Conservation (phyloP, 2,329 filamentous ascomycete species). For the Magnaporthales sp. region DNA sequence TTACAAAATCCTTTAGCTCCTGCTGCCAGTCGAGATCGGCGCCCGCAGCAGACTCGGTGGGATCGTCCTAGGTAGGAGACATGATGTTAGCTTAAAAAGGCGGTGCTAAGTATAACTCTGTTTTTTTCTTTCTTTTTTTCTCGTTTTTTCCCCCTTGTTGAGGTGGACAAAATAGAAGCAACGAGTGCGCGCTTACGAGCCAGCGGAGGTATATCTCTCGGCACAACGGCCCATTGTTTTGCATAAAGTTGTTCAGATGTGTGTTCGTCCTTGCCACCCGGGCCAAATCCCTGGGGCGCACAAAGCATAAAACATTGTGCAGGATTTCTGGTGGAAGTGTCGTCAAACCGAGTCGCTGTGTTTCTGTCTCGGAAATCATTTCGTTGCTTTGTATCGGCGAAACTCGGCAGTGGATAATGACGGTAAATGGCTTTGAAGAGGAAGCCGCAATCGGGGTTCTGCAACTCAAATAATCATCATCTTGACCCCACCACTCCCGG, state of each 20-base stretch:
- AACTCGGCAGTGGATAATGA: neutral
- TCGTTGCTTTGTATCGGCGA: neutral
- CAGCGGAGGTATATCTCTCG: constrained; percentile 51
- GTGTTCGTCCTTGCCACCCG: constrained; percentile 42
- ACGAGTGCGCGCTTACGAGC: constrained; percentile 32
- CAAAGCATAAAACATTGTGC: constrained; percentile 48
- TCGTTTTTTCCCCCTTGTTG: neutral
- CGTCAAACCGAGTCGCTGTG: constrained; percentile 15
- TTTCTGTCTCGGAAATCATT: neutral
- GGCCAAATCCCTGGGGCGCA: constrained; percentile 48
- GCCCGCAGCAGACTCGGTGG: neutral
- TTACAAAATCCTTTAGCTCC: constrained; percentile 33
- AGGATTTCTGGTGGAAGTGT: constrained; percentile 54
- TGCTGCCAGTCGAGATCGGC: constrained; percentile 18
- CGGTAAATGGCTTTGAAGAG: neutral
- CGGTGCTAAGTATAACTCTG: constrained; percentile 14
- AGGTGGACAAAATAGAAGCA: neutral
- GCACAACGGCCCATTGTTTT: constrained; percentile 49
- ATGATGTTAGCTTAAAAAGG: constrained; percentile 9
- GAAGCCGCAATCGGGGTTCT: neutral
- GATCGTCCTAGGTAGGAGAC: neutral
- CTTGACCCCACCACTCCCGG: neutral
- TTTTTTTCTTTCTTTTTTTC: neutral
- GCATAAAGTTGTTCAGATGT: constrained; percentile 43
- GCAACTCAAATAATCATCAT: neutral